These are phyloP conservation scores for Annulohypoxylon nitens DNA, from an alignment of 495 filamentous ascomycete genomes.

Conservation along the genomic window DNA sequence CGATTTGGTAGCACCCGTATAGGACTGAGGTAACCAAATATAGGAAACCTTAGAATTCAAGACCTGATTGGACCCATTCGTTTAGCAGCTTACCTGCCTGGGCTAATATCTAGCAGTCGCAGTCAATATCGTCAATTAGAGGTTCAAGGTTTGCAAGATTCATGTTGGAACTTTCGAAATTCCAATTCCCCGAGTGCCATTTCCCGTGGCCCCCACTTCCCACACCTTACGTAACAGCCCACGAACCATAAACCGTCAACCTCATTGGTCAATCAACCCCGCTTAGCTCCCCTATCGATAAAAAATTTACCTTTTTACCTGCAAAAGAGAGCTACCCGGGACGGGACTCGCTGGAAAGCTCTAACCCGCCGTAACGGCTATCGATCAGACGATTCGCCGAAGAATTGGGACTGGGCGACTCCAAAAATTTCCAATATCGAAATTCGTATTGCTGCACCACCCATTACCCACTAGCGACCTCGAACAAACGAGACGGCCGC, in stretches of 20 bases:
- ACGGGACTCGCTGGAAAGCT: constrained; percentile 5
- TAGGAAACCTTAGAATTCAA: too few relatives aligned
- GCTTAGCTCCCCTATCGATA: not conserved
- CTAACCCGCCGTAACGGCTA: constrained; percentile 3
- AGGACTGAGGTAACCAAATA: too few relatives aligned
- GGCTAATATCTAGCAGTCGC: too few relatives aligned
- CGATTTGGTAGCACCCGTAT: too few relatives aligned
- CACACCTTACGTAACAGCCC: not conserved
- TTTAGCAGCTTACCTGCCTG: too few relatives aligned
- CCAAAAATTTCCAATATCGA: constrained; percentile 29
- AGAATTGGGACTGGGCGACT: constrained; percentile 8
- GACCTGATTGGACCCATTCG: too few relatives aligned
- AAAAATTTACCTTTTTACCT: constrained; percentile 1
- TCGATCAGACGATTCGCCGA: constrained; percentile 28
- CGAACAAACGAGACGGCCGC: constrained; percentile 3
- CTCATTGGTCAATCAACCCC: constrained; percentile 21
- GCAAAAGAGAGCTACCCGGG: not conserved
- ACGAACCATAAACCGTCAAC: not conserved
- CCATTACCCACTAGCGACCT: not conserved
- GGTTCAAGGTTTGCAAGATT: not conserved
- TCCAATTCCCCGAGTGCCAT: not conserved
- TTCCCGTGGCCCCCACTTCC: not conserved
- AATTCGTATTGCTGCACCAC: not conserved
- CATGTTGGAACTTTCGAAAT: not conserved
- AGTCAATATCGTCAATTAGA: not conserved